phyloP scores from a whole-genome alignment of 1,139 yeast species.

The Geotrichum reessii region DNA sequence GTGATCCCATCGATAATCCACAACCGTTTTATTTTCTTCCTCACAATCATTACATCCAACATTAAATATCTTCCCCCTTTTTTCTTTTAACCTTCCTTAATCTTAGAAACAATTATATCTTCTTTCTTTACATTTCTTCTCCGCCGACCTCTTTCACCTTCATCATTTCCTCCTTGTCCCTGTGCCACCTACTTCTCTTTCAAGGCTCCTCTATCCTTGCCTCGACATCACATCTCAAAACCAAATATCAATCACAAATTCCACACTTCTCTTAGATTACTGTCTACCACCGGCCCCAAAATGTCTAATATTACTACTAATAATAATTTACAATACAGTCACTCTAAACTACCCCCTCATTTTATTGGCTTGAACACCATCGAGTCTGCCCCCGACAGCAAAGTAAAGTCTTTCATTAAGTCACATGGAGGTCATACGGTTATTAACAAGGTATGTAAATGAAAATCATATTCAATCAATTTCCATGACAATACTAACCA shows the following conservation, averaged over 20 bases:
- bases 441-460: conserved; percentile 49
- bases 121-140: not conserved
- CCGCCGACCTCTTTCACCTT: not conserved
- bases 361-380: conserved; percentile 78
- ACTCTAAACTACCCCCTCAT: conserved; percentile 51
- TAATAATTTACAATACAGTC: conserved; percentile 24
- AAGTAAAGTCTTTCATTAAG: conserved; percentile 76
- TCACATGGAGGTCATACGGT: conserved; percentile 93
- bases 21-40: not conserved
- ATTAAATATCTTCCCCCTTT: not conserved
- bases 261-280: not conserved
- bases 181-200: not conserved
- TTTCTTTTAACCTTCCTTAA: not conserved
- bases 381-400: conserved; percentile 62
- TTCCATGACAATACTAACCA: not conserved
- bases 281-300: not conserved
- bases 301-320: not conserved
- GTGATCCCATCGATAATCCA: not conserved
- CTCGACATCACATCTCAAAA: not conserved
- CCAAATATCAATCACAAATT: not conserved
- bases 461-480: not conserved
- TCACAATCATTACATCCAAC: not conserved
- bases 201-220: not conserved
- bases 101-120: not conserved
- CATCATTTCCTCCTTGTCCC: not conserved